Percentiles rank a stretch among this genome's conserved stretches.
phyloP scores from a whole-genome alignment of 2,329 filamentous ascomycete genomes.

The Intubia oerlemansii region DNA sequence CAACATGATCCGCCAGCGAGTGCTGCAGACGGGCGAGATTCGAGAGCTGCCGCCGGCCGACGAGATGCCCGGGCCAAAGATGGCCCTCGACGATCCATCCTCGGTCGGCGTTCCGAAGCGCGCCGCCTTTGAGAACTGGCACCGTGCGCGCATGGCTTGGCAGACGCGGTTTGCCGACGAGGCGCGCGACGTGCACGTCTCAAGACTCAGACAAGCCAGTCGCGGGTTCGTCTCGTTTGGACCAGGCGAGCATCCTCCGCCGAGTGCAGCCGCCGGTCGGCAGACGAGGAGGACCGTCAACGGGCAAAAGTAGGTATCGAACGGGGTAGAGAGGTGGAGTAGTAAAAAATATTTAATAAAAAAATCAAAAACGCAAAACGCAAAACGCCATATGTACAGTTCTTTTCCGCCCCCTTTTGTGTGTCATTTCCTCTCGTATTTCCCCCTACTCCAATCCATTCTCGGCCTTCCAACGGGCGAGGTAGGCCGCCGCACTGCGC shows the following conservation, averaged over 20 bases:
- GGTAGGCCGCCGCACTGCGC: conserved; percentile 37
- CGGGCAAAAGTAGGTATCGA: no score
- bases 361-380: no score
- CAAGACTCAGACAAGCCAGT: conserved; percentile 50
- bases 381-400: no score
- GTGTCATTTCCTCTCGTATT: no score
- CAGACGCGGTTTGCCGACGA: conserved; percentile 49
- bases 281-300: no score
- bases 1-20: conserved; percentile 82
- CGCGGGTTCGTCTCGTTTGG: conserved; percentile 51
- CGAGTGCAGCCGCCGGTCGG: no score
- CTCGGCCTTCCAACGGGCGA: conserved; percentile 44
- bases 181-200: conserved; percentile 51
- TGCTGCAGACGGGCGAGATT: conserved; percentile 58
- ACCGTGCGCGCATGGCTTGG: conserved; percentile 50
- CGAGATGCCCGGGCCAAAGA: conserved; percentile 41
- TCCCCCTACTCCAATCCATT: conserved; percentile 40
- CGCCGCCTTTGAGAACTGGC: conserved; percentile 64
- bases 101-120: conserved; percentile 64
- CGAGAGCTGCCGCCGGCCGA: conserved; percentile 41
- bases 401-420: no score
- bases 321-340: no score
- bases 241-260: conserved; percentile 56
- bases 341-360: no score
- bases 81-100: conserved; percentile 33